Conservation (phyloP, 2,329 filamentous ascomycete species). For the Aspergillus pseudotamarii region DNA sequence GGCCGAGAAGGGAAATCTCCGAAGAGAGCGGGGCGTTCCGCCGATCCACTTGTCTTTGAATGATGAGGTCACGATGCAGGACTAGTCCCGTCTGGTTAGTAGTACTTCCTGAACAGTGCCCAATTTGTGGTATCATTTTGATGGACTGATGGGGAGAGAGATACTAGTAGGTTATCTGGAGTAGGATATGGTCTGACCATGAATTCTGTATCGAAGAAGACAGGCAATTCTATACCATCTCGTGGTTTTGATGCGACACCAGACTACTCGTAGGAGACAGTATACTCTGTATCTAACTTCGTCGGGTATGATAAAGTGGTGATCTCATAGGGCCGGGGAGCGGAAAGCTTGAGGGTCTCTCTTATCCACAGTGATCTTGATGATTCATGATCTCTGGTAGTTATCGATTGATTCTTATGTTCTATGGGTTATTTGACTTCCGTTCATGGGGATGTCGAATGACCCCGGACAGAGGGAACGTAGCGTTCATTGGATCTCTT, state of each 20-base stretch:
- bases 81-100: neutral
- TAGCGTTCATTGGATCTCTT: neutral
- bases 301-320: neutral
- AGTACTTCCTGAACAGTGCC: neutral
- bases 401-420: neutral
- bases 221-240: too few relatives aligned
- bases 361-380: neutral
- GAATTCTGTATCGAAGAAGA: neutral
- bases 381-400: neutral
- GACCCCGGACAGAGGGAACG: too few relatives aligned
- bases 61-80: constrained; percentile 22
- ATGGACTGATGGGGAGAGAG: too few relatives aligned
- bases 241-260: too few relatives aligned
- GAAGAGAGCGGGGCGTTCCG: constrained; percentile 15
- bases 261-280: too few relatives aligned
- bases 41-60: constrained; percentile 6
- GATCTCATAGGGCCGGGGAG: constrained; percentile 10
- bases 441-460: neutral
- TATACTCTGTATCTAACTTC: too few relatives aligned
- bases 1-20: constrained; percentile 7
- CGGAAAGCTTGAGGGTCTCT: neutral
- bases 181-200: neutral
- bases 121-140: neutral
- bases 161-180: neutral
- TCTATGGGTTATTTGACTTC: neutral